These are phyloP conservation scores for Candida smagusa DNA, from an alignment of 1,139 yeast genomes.

Conservation along the genomic window DNA sequence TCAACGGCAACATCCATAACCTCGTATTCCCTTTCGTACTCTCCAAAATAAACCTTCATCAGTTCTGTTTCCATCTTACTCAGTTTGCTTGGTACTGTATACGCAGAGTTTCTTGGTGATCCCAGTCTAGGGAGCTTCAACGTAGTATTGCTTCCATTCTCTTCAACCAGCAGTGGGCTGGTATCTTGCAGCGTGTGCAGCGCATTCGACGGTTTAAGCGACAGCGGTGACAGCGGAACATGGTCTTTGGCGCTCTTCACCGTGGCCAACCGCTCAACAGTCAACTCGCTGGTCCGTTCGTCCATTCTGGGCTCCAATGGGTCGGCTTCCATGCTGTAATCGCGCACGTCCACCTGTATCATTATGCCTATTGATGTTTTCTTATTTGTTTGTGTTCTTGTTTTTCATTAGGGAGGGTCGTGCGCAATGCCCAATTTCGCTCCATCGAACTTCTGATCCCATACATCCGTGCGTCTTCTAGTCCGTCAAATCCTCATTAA, in stretches of 20 bases:
- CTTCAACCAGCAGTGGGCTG: conserved; percentile 1
- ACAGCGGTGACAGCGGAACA: neutral
- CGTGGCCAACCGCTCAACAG: neutral
- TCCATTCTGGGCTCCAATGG: neutral
- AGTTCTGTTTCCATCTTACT: neutral
- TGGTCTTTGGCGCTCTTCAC: neutral
- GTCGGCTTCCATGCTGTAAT: neutral
- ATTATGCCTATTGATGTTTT: neutral
- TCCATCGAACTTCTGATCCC: no score
- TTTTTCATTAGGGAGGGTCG: neutral
- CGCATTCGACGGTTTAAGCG: conserved; percentile 1
- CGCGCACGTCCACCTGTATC: neutral
- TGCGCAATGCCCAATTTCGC: neutral
- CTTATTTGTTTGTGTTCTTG: neutral
- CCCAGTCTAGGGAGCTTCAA: neutral
- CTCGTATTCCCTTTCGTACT: no score
- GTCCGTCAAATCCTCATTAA: no score
- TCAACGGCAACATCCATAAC: no score
- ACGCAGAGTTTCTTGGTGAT: neutral
- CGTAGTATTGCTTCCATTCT: neutral
- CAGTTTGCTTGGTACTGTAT: neutral
- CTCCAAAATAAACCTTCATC: neutral
- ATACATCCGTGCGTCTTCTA: no score
- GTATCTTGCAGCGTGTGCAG: conserved; percentile 1
- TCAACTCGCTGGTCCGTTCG: neutral